Evolutionary conservation across 805 yeast genomes (phyloP).

Genomic region (Starmerella cellae): DNA sequence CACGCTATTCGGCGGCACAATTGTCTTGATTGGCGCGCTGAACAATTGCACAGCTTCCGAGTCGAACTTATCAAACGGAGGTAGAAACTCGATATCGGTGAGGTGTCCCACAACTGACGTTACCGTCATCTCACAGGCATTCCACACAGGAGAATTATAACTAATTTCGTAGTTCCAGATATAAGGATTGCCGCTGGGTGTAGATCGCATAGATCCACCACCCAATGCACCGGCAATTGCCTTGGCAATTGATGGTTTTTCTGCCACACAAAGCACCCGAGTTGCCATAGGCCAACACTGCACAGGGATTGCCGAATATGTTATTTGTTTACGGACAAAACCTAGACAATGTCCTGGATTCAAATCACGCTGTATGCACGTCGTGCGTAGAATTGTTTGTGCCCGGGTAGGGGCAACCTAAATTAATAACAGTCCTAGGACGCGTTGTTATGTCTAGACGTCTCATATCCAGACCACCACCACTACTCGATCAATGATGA

Average conservation of each 20-base stretch:
- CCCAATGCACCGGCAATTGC: constrained; percentile 63
- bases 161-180: constrained; percentile 69
- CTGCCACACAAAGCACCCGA: constrained; percentile 79
- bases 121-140: constrained; percentile 69
- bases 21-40: constrained; percentile 47
- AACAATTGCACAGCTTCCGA: constrained; percentile 54
- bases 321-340: too few relatives aligned
- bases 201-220: constrained; percentile 45
- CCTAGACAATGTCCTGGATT: too few relatives aligned
- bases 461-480: too few relatives aligned
- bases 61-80: constrained; percentile 50
- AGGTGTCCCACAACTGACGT: constrained; percentile 89
- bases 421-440: too few relatives aligned
- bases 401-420: too few relatives aligned
- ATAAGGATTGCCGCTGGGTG: constrained; percentile 44
- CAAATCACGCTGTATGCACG: too few relatives aligned
- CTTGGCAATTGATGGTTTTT: constrained; percentile 88
- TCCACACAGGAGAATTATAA: constrained; percentile 50
- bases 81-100: constrained; percentile 49
- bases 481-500: too few relatives aligned
- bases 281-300: background rate
- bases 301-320: background rate
- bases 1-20: constrained; percentile 32
- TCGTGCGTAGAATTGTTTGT: too few relatives aligned
- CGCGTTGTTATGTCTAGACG: too few relatives aligned